Evolutionary conservation across 345 rosid genomes (phyloP).

Genomic region (Moricandia arvensis): DNA sequence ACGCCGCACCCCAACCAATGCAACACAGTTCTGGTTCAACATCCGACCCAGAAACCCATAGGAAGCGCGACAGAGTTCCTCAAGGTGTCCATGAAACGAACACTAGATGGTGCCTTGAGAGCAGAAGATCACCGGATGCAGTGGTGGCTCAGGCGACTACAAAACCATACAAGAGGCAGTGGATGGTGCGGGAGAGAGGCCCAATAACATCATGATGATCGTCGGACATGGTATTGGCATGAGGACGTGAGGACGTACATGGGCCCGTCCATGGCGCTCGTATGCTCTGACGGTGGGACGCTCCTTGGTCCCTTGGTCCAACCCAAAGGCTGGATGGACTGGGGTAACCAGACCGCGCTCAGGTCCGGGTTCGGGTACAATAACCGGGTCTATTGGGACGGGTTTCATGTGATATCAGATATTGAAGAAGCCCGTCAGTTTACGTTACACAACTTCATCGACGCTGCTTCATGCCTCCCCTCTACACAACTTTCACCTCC

Average conservation of each 20-base stretch:
- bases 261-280: slow-evolving; percentile 50
- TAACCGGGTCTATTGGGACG: slow-evolving; percentile 47
- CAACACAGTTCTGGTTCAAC: slow-evolving; percentile 28
- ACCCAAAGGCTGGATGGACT: slow-evolving; percentile 46
- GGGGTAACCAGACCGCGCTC: slow-evolving; percentile 36
- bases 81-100: slow-evolving; percentile 37
- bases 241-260: slow-evolving; percentile 40
- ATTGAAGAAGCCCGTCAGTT: slow-evolving; percentile 49
- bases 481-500: slow-evolving; percentile 34
- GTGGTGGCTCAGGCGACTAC: slow-evolving; percentile 62
- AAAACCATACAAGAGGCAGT: slow-evolving; percentile 56
- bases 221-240: slow-evolving; percentile 57
- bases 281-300: slow-evolving; percentile 45
- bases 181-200: slow-evolving; percentile 54
- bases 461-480: slow-evolving; percentile 44
- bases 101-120: slow-evolving; percentile 46
- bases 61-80: slow-evolving; percentile 46
- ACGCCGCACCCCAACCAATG: slow-evolving; percentile 74
- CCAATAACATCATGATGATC: slow-evolving; percentile 43
- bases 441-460: slow-evolving; percentile 42
- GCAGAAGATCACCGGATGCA: slow-evolving; percentile 35
- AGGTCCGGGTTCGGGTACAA: slow-evolving; percentile 44
- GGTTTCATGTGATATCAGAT: slow-evolving; percentile 42
- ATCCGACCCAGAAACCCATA: slow-evolving; percentile 30
- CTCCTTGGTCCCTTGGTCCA: slow-evolving; percentile 41